A percentile compares a stretch with the other conserved stretches of the same genome.
Evolutionary conservation across 2,329 filamentous ascomycete genomes (phyloP).

Genomic region (Fusarium keratoplasticum): DNA sequence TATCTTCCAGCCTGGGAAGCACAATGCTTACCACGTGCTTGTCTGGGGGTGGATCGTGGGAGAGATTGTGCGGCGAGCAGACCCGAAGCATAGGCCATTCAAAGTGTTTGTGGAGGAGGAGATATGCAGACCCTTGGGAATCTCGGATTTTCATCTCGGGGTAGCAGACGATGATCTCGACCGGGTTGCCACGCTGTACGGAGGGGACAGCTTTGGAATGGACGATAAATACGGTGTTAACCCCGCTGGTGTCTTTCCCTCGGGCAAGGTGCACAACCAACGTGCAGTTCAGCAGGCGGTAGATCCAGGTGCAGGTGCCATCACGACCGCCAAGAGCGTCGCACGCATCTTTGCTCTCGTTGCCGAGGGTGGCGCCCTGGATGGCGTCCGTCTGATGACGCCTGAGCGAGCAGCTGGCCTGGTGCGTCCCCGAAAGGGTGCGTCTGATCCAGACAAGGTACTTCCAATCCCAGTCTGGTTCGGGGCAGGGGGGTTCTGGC

Average conservation of each 20-base stretch:
- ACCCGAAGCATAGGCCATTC: conserved; percentile 2
- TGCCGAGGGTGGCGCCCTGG: not conserved
- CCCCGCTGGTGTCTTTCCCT: not conserved
- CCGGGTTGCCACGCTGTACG: conserved; percentile 5
- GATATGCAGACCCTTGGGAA: not conserved
- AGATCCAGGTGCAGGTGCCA: conserved; percentile 5
- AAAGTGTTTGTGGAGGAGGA: conserved; percentile 2
- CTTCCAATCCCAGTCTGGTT: conserved; percentile 1
- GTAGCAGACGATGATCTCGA: not conserved
- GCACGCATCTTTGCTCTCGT: conserved; percentile 6
- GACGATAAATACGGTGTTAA: not conserved
- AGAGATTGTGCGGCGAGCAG: not conserved
- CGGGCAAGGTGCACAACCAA: conserved; percentile 1
- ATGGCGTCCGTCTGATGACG: not conserved
- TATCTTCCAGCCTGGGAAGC: not conserved
- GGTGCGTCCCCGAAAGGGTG: not conserved
- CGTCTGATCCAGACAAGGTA: not conserved
- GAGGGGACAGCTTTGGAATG: not conserved
- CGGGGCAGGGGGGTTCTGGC: not conserved
- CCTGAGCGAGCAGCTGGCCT: not conserved
- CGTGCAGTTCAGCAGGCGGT: not conserved
- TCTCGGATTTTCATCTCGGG: not conserved
- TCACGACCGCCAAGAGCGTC: not conserved
- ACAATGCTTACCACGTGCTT: conserved; percentile 8
- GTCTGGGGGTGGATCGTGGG: conserved; percentile 14